Evolutionary conservation across 116 monocot species (phyloP), one percentile per base, ranked within the genome.

Genomic region (Dioscorea cayenensis): DNA sequence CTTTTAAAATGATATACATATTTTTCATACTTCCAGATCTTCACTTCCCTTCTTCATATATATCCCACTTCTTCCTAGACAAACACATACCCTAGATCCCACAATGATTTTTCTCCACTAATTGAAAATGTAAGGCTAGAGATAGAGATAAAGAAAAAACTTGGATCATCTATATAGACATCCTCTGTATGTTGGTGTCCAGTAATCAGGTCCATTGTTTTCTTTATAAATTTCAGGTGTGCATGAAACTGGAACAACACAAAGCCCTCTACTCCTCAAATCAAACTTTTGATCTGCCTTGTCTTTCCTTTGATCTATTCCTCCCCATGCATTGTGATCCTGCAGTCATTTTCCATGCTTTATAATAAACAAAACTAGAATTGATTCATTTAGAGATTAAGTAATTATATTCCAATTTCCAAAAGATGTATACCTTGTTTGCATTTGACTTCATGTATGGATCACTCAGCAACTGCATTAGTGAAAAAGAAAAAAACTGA

Each of bases 181-280:
- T 62, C 92, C 87, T 78, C 96, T 90, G 68, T 92, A 96, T 14
- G 92, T 68, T 11, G 92, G 90, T 6, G 84, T 89, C 96, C 90
- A 96, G 77, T 85, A 92, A 68, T 96, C 92, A 19, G 90, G 89
- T 22, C 83, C 85, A 6, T 36, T 78, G 58, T 81, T 90, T 7
- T 96, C 96, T 13, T 83, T 79, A 63, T 84, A 90, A 36, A 74
- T 69, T 76, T 81, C 80, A 48, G 90, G 90, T 12, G 87, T 90
- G 71, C 75, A 86, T 5, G 96, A 87, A 29, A 92, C 63, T 17
- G 96, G 96, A 64, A 90, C 84, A 35, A 96, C 71, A 69, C 96
- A 90, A 48, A 96, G 90, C 28, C 96, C 96, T 67, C 86, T 78
- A 51, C 82, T 90, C 75, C 81, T 87, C 66, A 96, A 70, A 51